A percentile compares a stretch with the other conserved stretches of the same genome.
phyloP scores from a whole-genome alignment of 306 rosid genomes.

The Sicyos edulis region DNA sequence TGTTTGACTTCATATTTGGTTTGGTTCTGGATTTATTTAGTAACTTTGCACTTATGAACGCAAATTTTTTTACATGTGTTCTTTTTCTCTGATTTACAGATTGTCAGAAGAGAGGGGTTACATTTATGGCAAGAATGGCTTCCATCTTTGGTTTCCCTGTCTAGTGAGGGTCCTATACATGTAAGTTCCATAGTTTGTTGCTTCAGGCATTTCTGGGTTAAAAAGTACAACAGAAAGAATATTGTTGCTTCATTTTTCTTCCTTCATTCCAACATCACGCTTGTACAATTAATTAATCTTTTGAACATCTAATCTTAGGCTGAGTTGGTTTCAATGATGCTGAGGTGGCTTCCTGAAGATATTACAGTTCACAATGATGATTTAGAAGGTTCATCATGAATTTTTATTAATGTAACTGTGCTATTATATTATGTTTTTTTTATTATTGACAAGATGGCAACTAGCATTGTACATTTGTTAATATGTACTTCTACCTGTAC shows the following conservation, averaged over 20 bases:
- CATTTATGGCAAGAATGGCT: constrained; percentile 68
- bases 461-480: constrained; percentile 3
- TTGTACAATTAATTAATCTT: neutral
- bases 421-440: constrained; percentile 10
- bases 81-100: constrained; percentile 39
- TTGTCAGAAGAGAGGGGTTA: constrained; percentile 83
- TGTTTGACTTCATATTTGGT: neutral
- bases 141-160: constrained; percentile 65
- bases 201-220: constrained; percentile 14
- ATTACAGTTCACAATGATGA: constrained; percentile 96
- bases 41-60: neutral
- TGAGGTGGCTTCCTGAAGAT: constrained; percentile 99
- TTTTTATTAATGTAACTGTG: neutral
- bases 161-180: constrained; percentile 82
- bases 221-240: neutral
- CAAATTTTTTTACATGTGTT: neutral
- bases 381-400: constrained; percentile 65
- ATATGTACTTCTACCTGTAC: constrained; percentile 5
- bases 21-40: neutral
- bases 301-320: constrained; percentile 46
- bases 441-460: neutral
- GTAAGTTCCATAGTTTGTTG: constrained; percentile 36
- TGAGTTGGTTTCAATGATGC: constrained; percentile 92
- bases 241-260: constrained; percentile 21
- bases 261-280: neutral